Evolutionary conservation across 768 basidiomycete genomes (phyloP).

Genomic region (Hebeloma cylindrosporum): DNA sequence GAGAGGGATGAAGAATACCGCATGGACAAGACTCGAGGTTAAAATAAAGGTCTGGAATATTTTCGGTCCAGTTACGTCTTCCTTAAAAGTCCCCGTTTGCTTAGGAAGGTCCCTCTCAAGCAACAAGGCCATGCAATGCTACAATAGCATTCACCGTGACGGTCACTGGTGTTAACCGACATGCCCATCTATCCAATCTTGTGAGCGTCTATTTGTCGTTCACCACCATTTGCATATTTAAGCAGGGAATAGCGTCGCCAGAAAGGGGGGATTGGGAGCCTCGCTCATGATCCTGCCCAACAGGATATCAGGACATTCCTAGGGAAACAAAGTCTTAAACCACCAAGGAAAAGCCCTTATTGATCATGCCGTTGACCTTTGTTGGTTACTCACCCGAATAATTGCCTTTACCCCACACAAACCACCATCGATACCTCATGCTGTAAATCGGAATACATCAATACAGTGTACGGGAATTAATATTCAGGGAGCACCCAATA

Average conservation of each 20-base stretch:
- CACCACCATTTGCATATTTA: conserved; percentile 1
- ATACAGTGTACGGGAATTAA: too few species aligned
- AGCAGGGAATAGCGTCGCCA: conserved; percentile 47
- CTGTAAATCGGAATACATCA: too few species aligned
- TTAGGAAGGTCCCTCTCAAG: too few species aligned
- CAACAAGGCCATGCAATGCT: too few species aligned
- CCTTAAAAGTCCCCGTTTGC: too few species aligned
- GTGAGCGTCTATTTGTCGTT: conserved; percentile 39
- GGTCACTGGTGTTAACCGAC: conserved; percentile 25
- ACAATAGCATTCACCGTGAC: conserved; percentile 2
- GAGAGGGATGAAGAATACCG: conserved; percentile 64
- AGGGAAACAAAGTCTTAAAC: conserved; percentile 31
- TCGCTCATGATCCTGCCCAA: conserved; percentile 73
- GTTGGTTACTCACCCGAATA: background rate
- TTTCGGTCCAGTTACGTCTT: background rate
- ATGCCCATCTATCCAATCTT: conserved; percentile 54
- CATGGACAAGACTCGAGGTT: conserved; percentile 58
- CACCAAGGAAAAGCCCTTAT: too few species aligned
- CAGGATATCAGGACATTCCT: conserved; percentile 77
- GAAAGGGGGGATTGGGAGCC: conserved; percentile 71
- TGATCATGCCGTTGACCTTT: background rate
- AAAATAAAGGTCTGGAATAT: conserved; percentile 5
- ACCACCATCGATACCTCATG: background rate
- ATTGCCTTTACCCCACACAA: background rate
- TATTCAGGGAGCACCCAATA: too few species aligned